Conservation (phyloP, 805 yeast species). For the Millerozyma acaciae region DNA sequence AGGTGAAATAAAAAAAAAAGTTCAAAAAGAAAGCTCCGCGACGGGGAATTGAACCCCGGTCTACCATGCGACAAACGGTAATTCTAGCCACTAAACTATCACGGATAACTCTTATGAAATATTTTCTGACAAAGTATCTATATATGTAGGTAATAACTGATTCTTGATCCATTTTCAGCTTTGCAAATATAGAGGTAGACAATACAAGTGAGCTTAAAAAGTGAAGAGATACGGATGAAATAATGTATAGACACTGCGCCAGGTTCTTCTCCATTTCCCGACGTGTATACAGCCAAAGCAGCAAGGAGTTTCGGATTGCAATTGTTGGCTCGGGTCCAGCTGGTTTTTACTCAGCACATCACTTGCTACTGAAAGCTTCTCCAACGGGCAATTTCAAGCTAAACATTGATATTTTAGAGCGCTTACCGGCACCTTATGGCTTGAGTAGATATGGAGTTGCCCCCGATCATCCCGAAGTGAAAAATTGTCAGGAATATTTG, state of each 20-base stretch:
- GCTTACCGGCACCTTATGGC: slow-evolving; percentile 87
- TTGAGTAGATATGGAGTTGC: slow-evolving; percentile 95
- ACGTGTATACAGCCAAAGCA: too few relatives aligned
- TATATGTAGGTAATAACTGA: too few relatives aligned
- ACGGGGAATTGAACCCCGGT: slow-evolving; percentile 21
- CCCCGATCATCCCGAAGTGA: slow-evolving; percentile 98
- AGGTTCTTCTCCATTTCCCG: too few relatives aligned
- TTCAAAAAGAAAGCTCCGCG: slow-evolving; percentile 11
- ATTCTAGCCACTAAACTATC: slow-evolving; percentile 21
- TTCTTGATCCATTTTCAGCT: too few relatives aligned
- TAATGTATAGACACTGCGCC: too few relatives aligned
- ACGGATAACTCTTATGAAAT: slow-evolving; percentile 8
- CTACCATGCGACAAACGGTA: slow-evolving; percentile 21
- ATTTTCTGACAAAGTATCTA: neutral
- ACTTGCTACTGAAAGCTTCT: slow-evolving; percentile 50
- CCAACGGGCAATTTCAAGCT: slow-evolving; percentile 23
- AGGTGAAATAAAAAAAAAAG: too few relatives aligned
- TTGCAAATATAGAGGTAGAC: too few relatives aligned
- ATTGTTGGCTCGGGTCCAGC: slow-evolving; percentile 96
- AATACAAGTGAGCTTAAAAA: too few relatives aligned
- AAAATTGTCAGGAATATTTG: slow-evolving; percentile 74
- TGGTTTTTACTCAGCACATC: slow-evolving; percentile 85
- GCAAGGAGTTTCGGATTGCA: slow-evolving; percentile 53
- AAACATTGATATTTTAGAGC: slow-evolving; percentile 76
- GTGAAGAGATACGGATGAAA: too few relatives aligned